A percentile compares a stretch with the other conserved stretches of the same genome.
These are phyloP conservation scores for Boletus bicolor DNA, from an alignment of 768 basidiomycete species.

Conservation along the genomic window DNA sequence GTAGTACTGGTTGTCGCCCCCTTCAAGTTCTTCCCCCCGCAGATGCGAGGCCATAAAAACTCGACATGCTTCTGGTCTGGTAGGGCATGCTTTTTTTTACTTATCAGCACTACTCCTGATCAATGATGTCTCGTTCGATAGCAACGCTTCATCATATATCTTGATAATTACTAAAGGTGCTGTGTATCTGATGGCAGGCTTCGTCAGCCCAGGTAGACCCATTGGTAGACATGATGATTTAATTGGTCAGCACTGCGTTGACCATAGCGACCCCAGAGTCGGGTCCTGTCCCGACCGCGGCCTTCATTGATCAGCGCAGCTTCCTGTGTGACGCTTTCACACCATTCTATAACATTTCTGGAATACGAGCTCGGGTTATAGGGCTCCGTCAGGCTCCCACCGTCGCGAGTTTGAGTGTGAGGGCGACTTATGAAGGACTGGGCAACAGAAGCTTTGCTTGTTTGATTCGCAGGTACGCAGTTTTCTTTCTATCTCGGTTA, in stretches of 20 bases:
- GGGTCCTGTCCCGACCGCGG: background rate
- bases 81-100: background rate
- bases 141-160: background rate
- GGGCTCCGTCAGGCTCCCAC: background rate
- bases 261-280: background rate
- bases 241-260: background rate
- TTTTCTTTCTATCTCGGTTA: too few relatives aligned
- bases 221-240: background rate
- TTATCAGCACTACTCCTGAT: background rate
- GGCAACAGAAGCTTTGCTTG: too few relatives aligned
- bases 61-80: background rate
- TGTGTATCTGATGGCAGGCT: background rate
- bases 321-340: background rate
- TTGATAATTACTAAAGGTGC: background rate
- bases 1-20: background rate
- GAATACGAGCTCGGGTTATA: background rate
- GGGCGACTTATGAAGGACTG: background rate
- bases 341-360: background rate
- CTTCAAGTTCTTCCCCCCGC: background rate
- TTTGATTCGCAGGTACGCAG: too few relatives aligned
- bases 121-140: background rate
- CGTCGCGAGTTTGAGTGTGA: background rate
- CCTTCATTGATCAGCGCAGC: background rate
- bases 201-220: background rate
- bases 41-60: background rate